A percentile compares a stretch with the other conserved stretches of the same genome.
Evolutionary conservation across 1,284 basidiomycete genomes (phyloP).

Genomic region (Ceratobasidium sp.): DNA sequence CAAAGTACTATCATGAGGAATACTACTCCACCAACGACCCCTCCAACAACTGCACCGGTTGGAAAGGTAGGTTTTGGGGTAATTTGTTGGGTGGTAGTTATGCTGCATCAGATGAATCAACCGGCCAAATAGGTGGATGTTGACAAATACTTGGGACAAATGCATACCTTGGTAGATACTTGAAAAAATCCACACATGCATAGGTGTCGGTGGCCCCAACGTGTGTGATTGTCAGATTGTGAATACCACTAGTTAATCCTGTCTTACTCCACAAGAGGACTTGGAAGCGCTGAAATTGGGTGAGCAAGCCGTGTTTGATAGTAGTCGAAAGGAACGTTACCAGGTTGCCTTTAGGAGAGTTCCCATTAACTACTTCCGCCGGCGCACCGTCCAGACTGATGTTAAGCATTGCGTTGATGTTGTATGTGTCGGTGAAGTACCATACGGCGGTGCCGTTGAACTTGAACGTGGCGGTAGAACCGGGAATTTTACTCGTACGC

Average conservation of each 20-base stretch:
- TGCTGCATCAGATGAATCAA: no score
- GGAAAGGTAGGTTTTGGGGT: neutral
- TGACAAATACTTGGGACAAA: neutral
- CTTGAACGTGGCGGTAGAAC: slow-evolving; percentile 2
- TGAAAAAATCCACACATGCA: slow-evolving; percentile 25
- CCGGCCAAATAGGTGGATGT: no score
- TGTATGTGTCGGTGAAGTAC: slow-evolving; percentile 17
- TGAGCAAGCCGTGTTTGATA: neutral
- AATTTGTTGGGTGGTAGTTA: neutral
- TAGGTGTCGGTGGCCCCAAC: neutral
- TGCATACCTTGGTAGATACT: slow-evolving; percentile 9
- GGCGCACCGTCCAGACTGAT: slow-evolving; percentile 16
- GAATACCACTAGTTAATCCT: neutral
- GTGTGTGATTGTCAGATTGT: slow-evolving; percentile 12
- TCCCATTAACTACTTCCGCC: neutral
- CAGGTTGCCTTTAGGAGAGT: neutral
- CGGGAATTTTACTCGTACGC: neutral
- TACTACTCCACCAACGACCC: neutral
- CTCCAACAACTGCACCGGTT: neutral
- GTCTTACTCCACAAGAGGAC: slow-evolving; percentile 15
- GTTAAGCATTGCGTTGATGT: neutral
- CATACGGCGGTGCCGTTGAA: slow-evolving; percentile 24
- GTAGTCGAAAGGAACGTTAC: neutral
- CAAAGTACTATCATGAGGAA: neutral
- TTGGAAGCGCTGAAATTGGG: neutral